Conservation (phyloP, 164 flowering plant genomes). For the Piper longum region DNA sequence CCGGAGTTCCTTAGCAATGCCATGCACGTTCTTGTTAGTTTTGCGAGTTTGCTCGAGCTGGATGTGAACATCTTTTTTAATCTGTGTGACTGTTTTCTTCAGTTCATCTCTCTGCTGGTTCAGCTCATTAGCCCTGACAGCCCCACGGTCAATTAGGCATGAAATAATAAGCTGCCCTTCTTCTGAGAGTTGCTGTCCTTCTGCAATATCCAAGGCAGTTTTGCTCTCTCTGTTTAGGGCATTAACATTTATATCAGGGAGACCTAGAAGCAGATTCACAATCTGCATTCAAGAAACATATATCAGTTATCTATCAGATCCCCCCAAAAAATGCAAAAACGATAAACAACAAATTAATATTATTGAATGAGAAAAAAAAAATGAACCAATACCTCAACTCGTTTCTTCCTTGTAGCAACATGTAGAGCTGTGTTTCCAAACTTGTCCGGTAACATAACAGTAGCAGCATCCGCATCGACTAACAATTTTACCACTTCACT, state of each 20-base stretch:
- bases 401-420: constrained; percentile 76
- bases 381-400: constrained; percentile 43
- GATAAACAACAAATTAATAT: background rate
- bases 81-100: constrained; percentile 52
- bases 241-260: constrained; percentile 57
- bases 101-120: constrained; percentile 74
- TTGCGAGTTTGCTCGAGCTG: constrained; percentile 65
- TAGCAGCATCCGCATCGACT: constrained; percentile 68
- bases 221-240: constrained; percentile 55
- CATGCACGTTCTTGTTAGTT: constrained; percentile 54
- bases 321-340: too few species aligned
- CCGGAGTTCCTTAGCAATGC: constrained; percentile 55
- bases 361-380: too few species aligned
- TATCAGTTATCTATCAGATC: background rate
- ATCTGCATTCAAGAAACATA: constrained; percentile 29
- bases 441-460: constrained; percentile 82
- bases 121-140: constrained; percentile 50
- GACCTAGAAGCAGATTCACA: constrained; percentile 35
- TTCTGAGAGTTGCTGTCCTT: constrained; percentile 47
- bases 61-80: constrained; percentile 53
- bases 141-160: constrained; percentile 33
- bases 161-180: constrained; percentile 47
- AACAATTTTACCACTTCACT: constrained; percentile 61
- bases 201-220: constrained; percentile 68
- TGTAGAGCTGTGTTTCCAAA: constrained; percentile 74